A percentile compares a stretch with the other conserved stretches of the same genome.
phyloP scores from a whole-genome alignment of 352 stramenopile species.

The Nothophytophthora sp. region DNA sequence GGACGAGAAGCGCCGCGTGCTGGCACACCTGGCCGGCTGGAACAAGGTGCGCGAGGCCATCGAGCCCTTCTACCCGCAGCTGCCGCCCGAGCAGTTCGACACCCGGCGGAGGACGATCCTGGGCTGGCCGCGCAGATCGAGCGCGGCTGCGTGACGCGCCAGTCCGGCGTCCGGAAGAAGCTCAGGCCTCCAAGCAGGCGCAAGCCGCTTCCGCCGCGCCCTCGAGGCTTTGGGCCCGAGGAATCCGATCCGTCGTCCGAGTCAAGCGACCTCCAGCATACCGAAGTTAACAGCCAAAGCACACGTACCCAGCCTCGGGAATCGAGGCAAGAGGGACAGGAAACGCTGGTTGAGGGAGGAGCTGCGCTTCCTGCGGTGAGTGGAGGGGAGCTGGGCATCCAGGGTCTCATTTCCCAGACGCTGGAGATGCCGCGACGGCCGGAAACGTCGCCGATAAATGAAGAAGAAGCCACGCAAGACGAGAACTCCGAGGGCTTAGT shows the following conservation, averaged over 20 bases:
- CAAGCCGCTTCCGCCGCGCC: conserved; percentile 1
- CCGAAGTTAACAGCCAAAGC: too few relatives aligned
- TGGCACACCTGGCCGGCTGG: conserved; percentile 15
- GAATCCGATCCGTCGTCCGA: too few relatives aligned
- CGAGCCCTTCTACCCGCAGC: conserved; percentile 17
- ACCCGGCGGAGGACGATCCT: conserved; percentile 15
- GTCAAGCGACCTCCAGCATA: too few relatives aligned
- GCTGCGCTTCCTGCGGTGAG: too few relatives aligned
- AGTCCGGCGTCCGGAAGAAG: conserved; percentile 8
- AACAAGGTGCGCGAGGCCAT: conserved; percentile 20
- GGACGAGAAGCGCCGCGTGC: conserved; percentile 28
- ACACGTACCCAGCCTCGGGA: too few relatives aligned
- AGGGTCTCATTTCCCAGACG: too few relatives aligned
- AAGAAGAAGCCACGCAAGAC: too few relatives aligned
- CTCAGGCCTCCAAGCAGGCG: conserved; percentile 3
- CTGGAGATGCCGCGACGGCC: too few relatives aligned
- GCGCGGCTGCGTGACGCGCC: conserved; percentile 11
- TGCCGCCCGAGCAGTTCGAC: conserved; percentile 19
- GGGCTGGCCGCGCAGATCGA: conserved; percentile 19
- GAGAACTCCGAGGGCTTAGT: conserved; percentile 14
- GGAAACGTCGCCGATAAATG: too few relatives aligned
- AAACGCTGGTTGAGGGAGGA: too few relatives aligned
- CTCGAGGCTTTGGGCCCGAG: conserved; percentile 7
- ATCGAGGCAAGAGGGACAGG: too few relatives aligned
- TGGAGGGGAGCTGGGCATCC: too few relatives aligned